Evolutionary conservation across 495 filamentous ascomycete species (phyloP).

Genomic region (Aspergillus leporis): DNA sequence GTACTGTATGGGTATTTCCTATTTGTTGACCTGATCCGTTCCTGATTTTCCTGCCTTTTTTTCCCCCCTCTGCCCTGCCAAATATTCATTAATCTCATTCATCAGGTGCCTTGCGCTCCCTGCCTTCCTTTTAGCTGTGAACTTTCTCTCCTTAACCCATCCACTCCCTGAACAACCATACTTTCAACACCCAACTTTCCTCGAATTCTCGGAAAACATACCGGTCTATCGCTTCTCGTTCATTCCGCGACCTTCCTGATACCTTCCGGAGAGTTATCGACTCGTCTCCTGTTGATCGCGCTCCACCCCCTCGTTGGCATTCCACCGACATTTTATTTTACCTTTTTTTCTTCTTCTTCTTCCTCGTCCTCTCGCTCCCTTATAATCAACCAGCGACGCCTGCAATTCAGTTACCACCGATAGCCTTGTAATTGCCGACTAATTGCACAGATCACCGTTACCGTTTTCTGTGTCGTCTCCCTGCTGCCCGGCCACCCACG

Average conservation of each 20-base stretch:
- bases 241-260: constrained; percentile 4
- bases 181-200: constrained; percentile 8
- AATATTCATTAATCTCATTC: constrained; percentile 8
- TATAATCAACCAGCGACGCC: constrained; percentile 7
- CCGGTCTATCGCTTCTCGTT: neutral
- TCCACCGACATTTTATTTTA: constrained; percentile 1
- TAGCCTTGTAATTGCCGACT: constrained; percentile 1
- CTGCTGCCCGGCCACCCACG: constrained; percentile 5
- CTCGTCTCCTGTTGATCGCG: constrained; percentile 16
- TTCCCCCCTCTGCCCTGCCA: neutral
- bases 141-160: constrained; percentile 14
- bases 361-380: neutral
- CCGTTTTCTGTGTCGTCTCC: neutral
- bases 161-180: constrained; percentile 7
- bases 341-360: constrained; percentile 1
- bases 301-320: constrained; percentile 5
- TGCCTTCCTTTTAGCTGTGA: constrained; percentile 10
- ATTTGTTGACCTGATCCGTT: neutral
- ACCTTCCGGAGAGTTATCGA: constrained; percentile 11
- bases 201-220: constrained; percentile 3
- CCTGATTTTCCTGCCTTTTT: constrained; percentile 10
- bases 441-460: neutral
- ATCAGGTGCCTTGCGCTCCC: constrained; percentile 16
- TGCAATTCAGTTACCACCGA: neutral
- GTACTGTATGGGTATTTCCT: too few relatives aligned